Evolutionary conservation across 78 protist genomes (phyloP).

Genomic region (Emiliania huxleyi): DNA sequence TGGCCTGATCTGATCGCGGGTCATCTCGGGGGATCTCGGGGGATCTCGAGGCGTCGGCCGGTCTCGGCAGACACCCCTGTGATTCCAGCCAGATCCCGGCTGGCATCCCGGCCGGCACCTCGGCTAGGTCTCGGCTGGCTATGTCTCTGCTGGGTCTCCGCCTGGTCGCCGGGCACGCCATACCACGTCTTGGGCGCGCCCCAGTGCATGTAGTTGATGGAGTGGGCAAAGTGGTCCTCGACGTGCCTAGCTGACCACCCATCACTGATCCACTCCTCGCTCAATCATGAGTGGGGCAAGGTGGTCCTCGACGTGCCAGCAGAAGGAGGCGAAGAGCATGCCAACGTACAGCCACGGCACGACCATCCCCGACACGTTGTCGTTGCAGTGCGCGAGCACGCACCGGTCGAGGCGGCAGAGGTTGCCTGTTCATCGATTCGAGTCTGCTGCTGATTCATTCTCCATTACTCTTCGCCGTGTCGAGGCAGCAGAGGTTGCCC

Average conservation of each 20-base stretch:
- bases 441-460: background rate
- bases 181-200: conserved; percentile 46
- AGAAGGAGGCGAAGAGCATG: conserved; percentile 84
- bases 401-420: background rate
- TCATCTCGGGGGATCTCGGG: too few species aligned
- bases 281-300: conserved; percentile 27
- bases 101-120: too few species aligned
- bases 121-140: too few species aligned
- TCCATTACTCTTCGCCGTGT: background rate
- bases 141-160: too few species aligned
- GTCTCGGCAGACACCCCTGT: too few species aligned
- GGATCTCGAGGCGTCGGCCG: background rate
- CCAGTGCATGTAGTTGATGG: conserved; percentile 44
- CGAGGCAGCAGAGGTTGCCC: conserved; percentile 19
- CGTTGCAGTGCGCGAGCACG: background rate
- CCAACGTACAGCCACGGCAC: conserved; percentile 84
- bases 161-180: background rate
- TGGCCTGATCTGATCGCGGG: too few species aligned
- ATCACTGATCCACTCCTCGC: too few species aligned
- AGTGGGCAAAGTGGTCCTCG: conserved; percentile 46
- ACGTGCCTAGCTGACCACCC: conserved; percentile 24
- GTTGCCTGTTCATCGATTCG: too few species aligned
- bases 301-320: conserved; percentile 76
- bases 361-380: conserved; percentile 41
- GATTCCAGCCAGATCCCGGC: too few species aligned